A percentile compares a stretch with the other conserved stretches of the same genome.
These are phyloP conservation scores for Russula vinacea DNA, from an alignment of 768 basidiomycete genomes.

Conservation along the genomic window DNA sequence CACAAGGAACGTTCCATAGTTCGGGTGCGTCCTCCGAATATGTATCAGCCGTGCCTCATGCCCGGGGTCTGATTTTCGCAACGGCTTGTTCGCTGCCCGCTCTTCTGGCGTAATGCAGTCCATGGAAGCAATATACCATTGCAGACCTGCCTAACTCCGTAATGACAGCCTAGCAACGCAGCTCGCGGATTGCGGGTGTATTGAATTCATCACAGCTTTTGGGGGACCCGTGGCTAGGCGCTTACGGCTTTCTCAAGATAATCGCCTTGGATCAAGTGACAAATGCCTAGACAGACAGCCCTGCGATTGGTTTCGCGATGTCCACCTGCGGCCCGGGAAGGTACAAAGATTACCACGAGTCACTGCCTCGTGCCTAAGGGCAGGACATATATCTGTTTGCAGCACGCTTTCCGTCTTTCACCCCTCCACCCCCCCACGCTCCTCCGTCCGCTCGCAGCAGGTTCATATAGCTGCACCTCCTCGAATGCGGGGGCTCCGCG, in stretches of 20 bases:
- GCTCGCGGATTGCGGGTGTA: neutral
- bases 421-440: constrained; percentile 20
- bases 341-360: constrained; percentile 25
- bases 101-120: neutral
- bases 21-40: constrained; percentile 14
- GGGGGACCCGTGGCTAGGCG: constrained; percentile 6
- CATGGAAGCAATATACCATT: neutral
- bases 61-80: constrained; percentile 6
- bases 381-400: constrained; percentile 26
- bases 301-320: constrained; percentile 20
- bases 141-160: neutral
- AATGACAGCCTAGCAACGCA: neutral
- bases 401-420: constrained; percentile 6
- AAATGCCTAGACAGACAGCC: constrained; percentile 23
- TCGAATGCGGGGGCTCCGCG: constrained; percentile 26
- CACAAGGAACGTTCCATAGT: constrained; percentile 17
- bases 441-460: constrained; percentile 13
- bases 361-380: constrained; percentile 29
- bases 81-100: neutral
- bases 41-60: constrained; percentile 13
- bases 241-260: constrained; percentile 13
- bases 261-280: constrained; percentile 25
- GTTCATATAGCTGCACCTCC: constrained; percentile 29
- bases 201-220: constrained; percentile 6
- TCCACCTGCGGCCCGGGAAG: constrained; percentile 20